These are phyloP conservation scores for Plicaturopsis crispa DNA, from an alignment of 768 basidiomycete genomes.

Conservation along the genomic window DNA sequence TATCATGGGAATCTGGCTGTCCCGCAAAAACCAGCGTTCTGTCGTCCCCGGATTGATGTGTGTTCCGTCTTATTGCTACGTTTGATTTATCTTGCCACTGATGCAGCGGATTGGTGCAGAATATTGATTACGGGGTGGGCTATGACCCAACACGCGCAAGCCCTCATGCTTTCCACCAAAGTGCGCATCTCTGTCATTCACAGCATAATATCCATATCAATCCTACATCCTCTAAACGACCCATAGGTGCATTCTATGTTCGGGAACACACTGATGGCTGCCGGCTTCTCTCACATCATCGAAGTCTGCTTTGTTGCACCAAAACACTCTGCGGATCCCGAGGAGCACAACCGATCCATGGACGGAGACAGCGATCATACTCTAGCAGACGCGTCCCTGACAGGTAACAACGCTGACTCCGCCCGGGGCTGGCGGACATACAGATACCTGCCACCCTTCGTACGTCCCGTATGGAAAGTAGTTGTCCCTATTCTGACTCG, in stretches of 20 bases:
- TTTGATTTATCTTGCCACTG: not conserved
- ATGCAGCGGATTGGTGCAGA: constrained; percentile 30
- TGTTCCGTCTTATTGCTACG: constrained; percentile 14
- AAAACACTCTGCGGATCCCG: constrained; percentile 22
- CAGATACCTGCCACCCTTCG: constrained; percentile 87
- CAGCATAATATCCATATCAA: too few species aligned
- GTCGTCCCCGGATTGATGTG: constrained; percentile 81
- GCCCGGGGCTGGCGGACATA: constrained; percentile 68
- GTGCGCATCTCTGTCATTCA: constrained; percentile 25
- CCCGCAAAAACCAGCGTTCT: constrained; percentile 74
- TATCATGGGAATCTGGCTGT: constrained; percentile 76
- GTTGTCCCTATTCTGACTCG: constrained; percentile 6
- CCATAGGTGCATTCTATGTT: constrained; percentile 73
- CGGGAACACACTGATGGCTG: constrained; percentile 80
- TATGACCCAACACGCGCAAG: constrained; percentile 87
- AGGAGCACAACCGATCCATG: too few species aligned
- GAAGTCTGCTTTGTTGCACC: constrained; percentile 76
- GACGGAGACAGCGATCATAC: constrained; percentile 64
- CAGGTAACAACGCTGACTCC: constrained; percentile 21
- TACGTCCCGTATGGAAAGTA: constrained; percentile 53
- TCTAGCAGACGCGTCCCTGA: constrained; percentile 30
- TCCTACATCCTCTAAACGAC: too few species aligned
- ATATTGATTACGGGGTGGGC: constrained; percentile 92
- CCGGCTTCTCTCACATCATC: constrained; percentile 70
- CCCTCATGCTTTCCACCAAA: constrained; percentile 76